phyloP scores from a whole-genome alignment of 2,329 filamentous ascomycete species.

The Akanthomyces lecanii region DNA sequence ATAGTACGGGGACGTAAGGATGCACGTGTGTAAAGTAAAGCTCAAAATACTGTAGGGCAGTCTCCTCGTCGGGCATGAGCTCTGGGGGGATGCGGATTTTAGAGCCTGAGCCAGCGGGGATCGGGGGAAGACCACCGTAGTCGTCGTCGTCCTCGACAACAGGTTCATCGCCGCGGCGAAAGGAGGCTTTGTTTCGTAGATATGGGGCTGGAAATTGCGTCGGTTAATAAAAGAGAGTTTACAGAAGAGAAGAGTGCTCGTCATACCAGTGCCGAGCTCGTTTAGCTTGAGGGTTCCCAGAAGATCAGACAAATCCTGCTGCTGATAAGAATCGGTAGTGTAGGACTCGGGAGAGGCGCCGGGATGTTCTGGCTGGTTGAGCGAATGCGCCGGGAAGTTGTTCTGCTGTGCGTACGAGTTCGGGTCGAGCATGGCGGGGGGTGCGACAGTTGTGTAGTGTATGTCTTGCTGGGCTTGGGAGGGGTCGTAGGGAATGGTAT shows the following conservation, averaged over 20 bases:
- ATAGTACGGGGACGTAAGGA: constrained; percentile 86
- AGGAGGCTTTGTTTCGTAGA: constrained; percentile 60
- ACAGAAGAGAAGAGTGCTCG: not conserved
- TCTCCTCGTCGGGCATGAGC: constrained; percentile 85
- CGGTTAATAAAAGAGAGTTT: constrained; percentile 12
- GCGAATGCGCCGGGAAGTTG: constrained; percentile 51
- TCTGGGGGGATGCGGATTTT: constrained; percentile 87
- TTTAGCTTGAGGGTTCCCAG: constrained; percentile 85
- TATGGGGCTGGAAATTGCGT: constrained; percentile 63
- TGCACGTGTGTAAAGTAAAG: constrained; percentile 89
- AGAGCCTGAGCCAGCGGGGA: constrained; percentile 63
- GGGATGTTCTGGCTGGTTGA: constrained; percentile 27
- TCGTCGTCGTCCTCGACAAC: constrained; percentile 69
- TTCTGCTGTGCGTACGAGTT: constrained; percentile 42
- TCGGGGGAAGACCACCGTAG: constrained; percentile 66
- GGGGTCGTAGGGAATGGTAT: constrained; percentile 45
- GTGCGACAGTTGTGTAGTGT: constrained; percentile 50
- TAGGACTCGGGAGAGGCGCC: constrained; percentile 46
- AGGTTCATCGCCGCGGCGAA: constrained; percentile 53
- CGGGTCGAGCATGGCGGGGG: constrained; percentile 47
- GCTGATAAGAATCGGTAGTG: constrained; percentile 60
- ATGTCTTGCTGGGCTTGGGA: constrained; percentile 43
- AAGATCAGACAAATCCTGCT: constrained; percentile 71
- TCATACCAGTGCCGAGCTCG: constrained; percentile 76
- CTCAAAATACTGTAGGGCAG: constrained; percentile 78